phyloP scores from a whole-genome alignment of 495 filamentous ascomycete species.

The Podospora didyma region DNA sequence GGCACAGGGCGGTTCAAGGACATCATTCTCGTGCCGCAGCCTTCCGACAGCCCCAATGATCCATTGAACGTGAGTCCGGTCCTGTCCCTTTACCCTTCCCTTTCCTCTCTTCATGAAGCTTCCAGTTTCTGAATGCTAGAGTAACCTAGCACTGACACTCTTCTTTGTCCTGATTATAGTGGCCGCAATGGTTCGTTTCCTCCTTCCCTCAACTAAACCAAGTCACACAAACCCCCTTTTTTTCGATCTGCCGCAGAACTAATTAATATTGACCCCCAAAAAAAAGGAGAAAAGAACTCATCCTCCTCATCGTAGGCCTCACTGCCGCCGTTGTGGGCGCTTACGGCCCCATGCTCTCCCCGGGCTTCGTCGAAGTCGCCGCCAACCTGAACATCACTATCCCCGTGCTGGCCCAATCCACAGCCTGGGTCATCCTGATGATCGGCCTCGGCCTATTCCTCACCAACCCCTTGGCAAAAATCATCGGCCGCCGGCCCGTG shows the following conservation, averaged over 20 bases:
- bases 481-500: conserved; percentile 60
- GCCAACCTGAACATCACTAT: conserved; percentile 31
- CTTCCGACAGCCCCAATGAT: conserved; percentile 52
- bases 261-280: background rate
- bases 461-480: conserved; percentile 60
- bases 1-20: conserved; percentile 42
- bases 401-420: conserved; percentile 31
- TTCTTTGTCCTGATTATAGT: conserved; percentile 7
- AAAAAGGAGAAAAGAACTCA: conserved; percentile 43
- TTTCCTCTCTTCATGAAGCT: background rate
- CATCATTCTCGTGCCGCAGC: conserved; percentile 52
- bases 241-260: conserved; percentile 4
- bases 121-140: background rate
- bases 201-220: conserved; percentile 1
- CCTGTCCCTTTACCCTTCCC: too few species aligned
- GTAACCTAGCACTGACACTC: background rate
- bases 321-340: conserved; percentile 52
- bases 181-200: conserved; percentile 19
- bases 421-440: conserved; percentile 32
- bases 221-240: conserved; percentile 1
- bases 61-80: conserved; percentile 43
- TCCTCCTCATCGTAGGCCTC: conserved; percentile 51
- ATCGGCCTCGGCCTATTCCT: conserved; percentile 46
- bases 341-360: conserved; percentile 53
- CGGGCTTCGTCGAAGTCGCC: conserved; percentile 41